Evolutionary conservation across 345 rosid species (phyloP).

Genomic region (Gynandropsis gynandra): DNA sequence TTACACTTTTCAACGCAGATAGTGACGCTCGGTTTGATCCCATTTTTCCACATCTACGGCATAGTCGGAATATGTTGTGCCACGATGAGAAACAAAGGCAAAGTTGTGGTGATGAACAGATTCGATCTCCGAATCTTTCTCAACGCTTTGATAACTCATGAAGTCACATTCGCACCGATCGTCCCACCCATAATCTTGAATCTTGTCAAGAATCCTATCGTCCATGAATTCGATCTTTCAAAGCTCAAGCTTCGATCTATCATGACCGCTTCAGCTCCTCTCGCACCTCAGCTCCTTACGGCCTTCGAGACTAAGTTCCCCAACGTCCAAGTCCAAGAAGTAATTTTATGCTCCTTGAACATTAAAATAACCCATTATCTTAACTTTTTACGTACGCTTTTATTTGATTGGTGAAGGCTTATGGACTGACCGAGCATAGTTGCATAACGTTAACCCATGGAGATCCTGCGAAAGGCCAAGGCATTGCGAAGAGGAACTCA

Average conservation of each 20-base stretch:
- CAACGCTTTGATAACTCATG: constrained; percentile 59
- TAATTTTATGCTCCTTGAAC: constrained; percentile 16
- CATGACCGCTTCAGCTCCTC: constrained; percentile 90
- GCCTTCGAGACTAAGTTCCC: constrained; percentile 73
- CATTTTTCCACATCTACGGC: constrained; percentile 89
- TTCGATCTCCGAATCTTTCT: constrained; percentile 68
- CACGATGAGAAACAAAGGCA: constrained; percentile 79
- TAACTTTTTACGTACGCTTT: background rate
- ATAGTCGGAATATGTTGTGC: constrained; percentile 85
- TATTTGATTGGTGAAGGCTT: constrained; percentile 42
- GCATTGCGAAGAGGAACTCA: constrained; percentile 66
- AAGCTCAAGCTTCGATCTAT: constrained; percentile 72
- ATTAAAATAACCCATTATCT: too few relatives aligned
- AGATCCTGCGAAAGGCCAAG: constrained; percentile 45
- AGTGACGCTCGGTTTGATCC: constrained; percentile 59
- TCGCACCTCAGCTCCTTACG: constrained; percentile 68
- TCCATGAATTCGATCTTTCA: constrained; percentile 71
- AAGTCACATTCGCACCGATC: constrained; percentile 79
- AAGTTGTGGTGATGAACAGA: constrained; percentile 72
- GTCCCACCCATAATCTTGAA: constrained; percentile 81
- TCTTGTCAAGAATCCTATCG: constrained; percentile 77
- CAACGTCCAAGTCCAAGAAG: constrained; percentile 85
- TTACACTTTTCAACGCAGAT: background rate
- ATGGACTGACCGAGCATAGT: constrained; percentile 94
- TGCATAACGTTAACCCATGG: constrained; percentile 88